Evolutionary conservation across 441 rosid genomes (phyloP).

Genomic region (Raphanus hybrid): DNA sequence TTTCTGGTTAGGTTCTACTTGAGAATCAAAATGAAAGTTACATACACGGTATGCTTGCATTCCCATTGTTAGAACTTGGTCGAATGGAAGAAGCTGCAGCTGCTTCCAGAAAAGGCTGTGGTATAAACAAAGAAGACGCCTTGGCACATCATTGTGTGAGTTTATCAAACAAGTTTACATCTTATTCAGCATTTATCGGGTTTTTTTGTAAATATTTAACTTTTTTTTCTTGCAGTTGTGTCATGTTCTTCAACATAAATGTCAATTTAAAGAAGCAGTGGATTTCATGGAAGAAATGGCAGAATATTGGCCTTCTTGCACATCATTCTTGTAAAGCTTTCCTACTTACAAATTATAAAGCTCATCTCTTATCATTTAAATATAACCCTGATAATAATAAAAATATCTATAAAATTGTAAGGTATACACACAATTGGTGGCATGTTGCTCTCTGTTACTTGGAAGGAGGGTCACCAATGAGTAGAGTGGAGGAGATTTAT

Average conservation of each 20-base stretch:
- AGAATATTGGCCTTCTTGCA: slow-evolving; percentile 65
- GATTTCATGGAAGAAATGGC: slow-evolving; percentile 63
- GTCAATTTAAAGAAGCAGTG: slow-evolving; percentile 54
- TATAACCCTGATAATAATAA: not conserved
- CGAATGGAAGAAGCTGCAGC: slow-evolving; percentile 76
- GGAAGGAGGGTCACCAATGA: slow-evolving; percentile 79
- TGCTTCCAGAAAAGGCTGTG: slow-evolving; percentile 78
- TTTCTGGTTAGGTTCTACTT: slow-evolving; percentile 59
- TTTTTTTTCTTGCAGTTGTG: slow-evolving; percentile 60
- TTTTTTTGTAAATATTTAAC: no score
- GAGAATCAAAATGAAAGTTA: slow-evolving; percentile 67
- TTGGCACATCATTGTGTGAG: slow-evolving; percentile 94
- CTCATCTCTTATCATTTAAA: slow-evolving; percentile 21
- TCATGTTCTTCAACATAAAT: slow-evolving; percentile 83
- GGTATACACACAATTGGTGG: slow-evolving; percentile 99
- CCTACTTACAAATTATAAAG: not conserved
- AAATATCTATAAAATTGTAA: slow-evolving; percentile 28
- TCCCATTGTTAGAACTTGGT: slow-evolving; percentile 83
- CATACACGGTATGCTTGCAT: slow-evolving; percentile 85
- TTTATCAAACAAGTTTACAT: slow-evolving; percentile 27
- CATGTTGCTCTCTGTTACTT: slow-evolving; percentile 91
- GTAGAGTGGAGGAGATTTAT: slow-evolving; percentile 64
- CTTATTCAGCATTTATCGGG: no score
- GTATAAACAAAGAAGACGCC: slow-evolving; percentile 70
- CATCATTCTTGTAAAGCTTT: slow-evolving; percentile 74